Evolutionary conservation across 2,329 filamentous ascomycete genomes (phyloP), one percentile per base, ranked within the genome.

Genomic region (Gnomoniopsis sp.): DNA sequence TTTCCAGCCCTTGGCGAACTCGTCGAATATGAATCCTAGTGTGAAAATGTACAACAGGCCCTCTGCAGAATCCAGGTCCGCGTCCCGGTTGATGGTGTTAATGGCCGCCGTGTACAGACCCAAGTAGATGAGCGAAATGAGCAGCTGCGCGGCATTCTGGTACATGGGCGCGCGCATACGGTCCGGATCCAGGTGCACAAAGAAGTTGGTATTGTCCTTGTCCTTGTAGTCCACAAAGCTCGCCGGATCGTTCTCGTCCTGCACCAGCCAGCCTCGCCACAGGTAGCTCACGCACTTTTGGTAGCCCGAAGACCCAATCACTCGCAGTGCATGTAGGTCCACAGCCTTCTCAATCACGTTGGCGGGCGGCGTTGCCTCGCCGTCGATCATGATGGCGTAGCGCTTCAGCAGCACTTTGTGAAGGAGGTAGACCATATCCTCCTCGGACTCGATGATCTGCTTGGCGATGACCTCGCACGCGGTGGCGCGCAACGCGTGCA

Each of bases 261-360:
- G 95, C n/a, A 96, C 87, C 10, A 98, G 79, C 95, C 95, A 99
- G 22, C 95, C 95, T 62, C 87, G 86, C 95, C 95, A 99, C 10
- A 99, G 86, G 69, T 96, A 91, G 62, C 82, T 85, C 68, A 98
- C 91, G 70, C 93, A 98, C 75, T 96, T 96, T 65, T 98, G 95
- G 72, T 98, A 99, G 26, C 95, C 93, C 0, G 91, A 92, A 0
- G 90, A 93, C 2, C 91, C 91, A 62, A 98, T 98, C 50, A 99
- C 87, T 15, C 84, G 82, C 49, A 98, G 79, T 1, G 93, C 91
- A 71, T 99, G 95, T 26, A 98, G 76, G 68, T 99, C 95, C 38
- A 98, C 92, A 0, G 95, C 91, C 68, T 91, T 90, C 73, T 99
- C 95, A 60, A 99, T 87, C 22, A 91, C 95, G 69, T 98, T 99